These are phyloP conservation scores for Penicillium pancosmium DNA, from an alignment of 495 filamentous ascomycete species.

Conservation along the genomic window DNA sequence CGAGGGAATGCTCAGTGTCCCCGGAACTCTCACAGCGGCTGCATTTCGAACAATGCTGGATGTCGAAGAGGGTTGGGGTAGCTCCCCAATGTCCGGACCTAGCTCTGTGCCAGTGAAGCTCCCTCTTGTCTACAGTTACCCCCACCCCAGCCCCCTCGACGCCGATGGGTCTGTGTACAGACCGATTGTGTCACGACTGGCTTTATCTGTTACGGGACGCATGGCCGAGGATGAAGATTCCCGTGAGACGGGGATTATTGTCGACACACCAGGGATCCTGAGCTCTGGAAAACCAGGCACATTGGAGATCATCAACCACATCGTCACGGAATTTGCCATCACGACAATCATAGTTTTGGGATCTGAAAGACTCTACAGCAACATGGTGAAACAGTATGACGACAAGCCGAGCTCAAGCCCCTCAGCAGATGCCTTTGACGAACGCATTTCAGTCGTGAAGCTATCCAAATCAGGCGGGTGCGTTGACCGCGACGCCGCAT, in stretches of 20 bases:
- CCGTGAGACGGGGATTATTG: slow-evolving; percentile 73
- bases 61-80: slow-evolving; percentile 89
- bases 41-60: slow-evolving; percentile 85
- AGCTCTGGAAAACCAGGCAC: slow-evolving; percentile 59
- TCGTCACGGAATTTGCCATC: slow-evolving; percentile 84
- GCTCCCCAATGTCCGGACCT: slow-evolving; percentile 86
- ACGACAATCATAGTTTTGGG: slow-evolving; percentile 83
- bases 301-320: slow-evolving; percentile 78
- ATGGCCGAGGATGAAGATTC: slow-evolving; percentile 75
- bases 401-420: slow-evolving; percentile 60
- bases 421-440: slow-evolving; percentile 49
- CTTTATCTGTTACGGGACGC: slow-evolving; percentile 75
- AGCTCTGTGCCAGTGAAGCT: slow-evolving; percentile 86
- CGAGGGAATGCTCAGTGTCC: slow-evolving; percentile 83
- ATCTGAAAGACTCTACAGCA: slow-evolving; percentile 77
- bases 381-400: slow-evolving; percentile 73
- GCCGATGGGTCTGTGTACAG: slow-evolving; percentile 73
- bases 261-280: slow-evolving; percentile 80
- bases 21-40: slow-evolving; percentile 81
- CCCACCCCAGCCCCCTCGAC: slow-evolving; percentile 68
- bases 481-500: slow-evolving; percentile 75
- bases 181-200: slow-evolving; percentile 73
- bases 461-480: slow-evolving; percentile 88
- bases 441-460: slow-evolving; percentile 71
- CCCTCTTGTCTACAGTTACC: slow-evolving; percentile 90